A percentile compares a stretch with the other conserved stretches of the same genome.
Conservation (phyloP, 768 basidiomycete species). For the Brasilioporus rufonigricans region DNA sequence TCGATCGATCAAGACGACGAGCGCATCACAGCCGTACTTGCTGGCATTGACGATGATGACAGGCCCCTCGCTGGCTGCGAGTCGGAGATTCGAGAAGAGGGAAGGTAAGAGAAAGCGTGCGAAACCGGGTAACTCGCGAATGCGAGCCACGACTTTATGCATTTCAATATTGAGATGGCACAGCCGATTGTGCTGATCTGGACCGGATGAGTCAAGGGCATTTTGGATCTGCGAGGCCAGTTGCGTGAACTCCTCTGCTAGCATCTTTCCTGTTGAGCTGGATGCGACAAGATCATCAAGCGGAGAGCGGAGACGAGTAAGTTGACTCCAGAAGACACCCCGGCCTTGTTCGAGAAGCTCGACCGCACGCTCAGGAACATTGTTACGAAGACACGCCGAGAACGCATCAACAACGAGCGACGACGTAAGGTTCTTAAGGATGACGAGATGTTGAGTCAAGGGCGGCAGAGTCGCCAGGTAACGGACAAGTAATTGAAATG, state of each 20-base stretch:
- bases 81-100: not conserved
- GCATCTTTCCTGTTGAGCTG: not conserved
- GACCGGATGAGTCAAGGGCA: not conserved
- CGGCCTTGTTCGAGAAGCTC: not conserved
- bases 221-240: not conserved
- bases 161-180: not conserved
- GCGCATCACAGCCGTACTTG: not conserved
- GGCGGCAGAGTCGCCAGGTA: not conserved
- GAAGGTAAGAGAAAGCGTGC: not conserved
- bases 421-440: not conserved
- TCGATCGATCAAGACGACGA: not conserved
- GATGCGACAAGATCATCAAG: not conserved
- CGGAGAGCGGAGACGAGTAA: not conserved
- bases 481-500: not conserved
- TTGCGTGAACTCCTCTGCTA: not conserved
- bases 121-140: not conserved
- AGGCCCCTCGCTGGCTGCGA: not conserved
- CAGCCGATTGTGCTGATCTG: not conserved
- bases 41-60: not conserved
- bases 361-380: not conserved
- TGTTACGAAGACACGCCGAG: not conserved
- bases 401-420: not conserved
- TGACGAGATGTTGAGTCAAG: not conserved
- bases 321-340: not conserved
- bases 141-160: not conserved